Evolutionary conservation across 768 basidiomycete species (phyloP).

Genomic region (Suillus americanus): DNA sequence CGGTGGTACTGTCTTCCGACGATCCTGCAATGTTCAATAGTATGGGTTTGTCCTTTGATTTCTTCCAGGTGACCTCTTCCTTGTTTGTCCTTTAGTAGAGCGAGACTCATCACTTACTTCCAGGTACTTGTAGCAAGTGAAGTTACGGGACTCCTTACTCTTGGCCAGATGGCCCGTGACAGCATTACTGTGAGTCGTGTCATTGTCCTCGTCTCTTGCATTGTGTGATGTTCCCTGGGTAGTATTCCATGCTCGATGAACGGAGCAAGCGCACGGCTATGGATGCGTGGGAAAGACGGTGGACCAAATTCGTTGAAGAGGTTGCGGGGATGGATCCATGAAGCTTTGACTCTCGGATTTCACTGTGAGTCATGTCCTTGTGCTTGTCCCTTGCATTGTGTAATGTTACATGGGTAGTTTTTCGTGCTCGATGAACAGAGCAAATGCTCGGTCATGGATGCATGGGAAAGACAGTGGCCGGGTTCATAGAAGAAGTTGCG

Average conservation of each 20-base stretch:
- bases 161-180: conserved; percentile 60
- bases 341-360: conserved; percentile 8
- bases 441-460: conserved; percentile 40
- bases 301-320: conserved; percentile 45
- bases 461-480: conserved; percentile 46
- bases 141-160: conserved; percentile 56
- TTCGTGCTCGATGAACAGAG: conserved; percentile 47
- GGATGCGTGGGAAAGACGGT: conserved; percentile 43
- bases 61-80: conserved; percentile 53
- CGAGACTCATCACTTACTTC: not conserved
- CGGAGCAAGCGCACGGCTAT: conserved; percentile 46
- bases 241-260: conserved; percentile 52
- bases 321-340: conserved; percentile 24
- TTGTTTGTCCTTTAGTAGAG: not conserved
- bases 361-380: conserved; percentile 35
- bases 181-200: conserved; percentile 49
- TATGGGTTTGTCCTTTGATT: conserved; percentile 74
- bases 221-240: conserved; percentile 7
- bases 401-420: conserved; percentile 34
- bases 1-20: conserved; percentile 68
- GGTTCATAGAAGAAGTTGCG: conserved; percentile 39
- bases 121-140: conserved; percentile 67
- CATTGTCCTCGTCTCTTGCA: not conserved
- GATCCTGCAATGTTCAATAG: conserved; percentile 74
- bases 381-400: conserved; percentile 5